Evolutionary conservation across 1,139 yeast species (phyloP), one percentile per base, ranked within the genome.

Genomic region (Taphrina communis): DNA sequence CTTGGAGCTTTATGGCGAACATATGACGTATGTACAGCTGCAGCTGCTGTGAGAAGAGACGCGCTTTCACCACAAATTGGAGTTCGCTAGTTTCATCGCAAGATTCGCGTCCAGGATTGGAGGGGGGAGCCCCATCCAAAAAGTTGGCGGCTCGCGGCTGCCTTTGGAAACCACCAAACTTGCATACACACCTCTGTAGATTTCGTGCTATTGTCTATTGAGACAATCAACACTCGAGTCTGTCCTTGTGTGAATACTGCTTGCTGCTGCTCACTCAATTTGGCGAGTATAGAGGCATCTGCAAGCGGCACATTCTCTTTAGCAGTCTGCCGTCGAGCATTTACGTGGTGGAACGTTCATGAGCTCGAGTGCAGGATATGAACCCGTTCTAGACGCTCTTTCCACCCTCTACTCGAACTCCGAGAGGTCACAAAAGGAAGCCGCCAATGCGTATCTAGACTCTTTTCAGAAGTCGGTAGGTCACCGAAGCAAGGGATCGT

Each of bases 401-500:
- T 79, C 80, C 69, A 84, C 90, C 1, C 82, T 89, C 82, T 88
- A 88, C 76, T 79, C 86, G 70, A 81, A 82, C 73, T 84, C 86
- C 6, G 79, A 81, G 52, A 82, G 82, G 70, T 80, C 78, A 7
- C 80, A 83, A 44, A 88, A 89, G 76, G 81, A 82, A 62, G 80
- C 82, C 71, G 95, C 96, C 35, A 85, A 88, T 70, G 81, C 81
- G 59, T 90, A 80, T 75, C 81, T 95, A 71, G 95, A 92, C 76
- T 80, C 83, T 42, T 94, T 94, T 78, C 98, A 94, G 77, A 88
- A 92, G 77, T 87, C 77, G 78, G 76, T 85, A 81, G 72, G 78
- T 76, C 52, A 76, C 42, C 4, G 31, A 25, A 25, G 31, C 31
- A 25, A 25, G 31, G 4, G 4, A 25, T 4, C 2, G 4, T 25